phyloP scores from a whole-genome alignment of 2,329 filamentous ascomycete species.

The Monilinia laxa region DNA sequence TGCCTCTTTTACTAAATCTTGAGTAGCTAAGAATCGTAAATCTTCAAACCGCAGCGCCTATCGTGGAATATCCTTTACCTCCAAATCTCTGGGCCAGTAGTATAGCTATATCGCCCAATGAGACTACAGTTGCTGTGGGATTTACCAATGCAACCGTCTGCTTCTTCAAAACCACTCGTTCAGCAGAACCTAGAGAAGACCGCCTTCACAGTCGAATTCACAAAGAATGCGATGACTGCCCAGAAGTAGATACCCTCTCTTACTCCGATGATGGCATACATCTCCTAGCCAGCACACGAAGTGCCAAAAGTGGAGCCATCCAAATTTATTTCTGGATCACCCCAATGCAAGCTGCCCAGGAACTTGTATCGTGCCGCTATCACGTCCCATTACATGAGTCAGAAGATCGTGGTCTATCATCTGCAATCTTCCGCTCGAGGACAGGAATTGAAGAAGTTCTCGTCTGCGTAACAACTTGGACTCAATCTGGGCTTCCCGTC shows the following conservation, averaged over 20 bases:
- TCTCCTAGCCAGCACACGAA: conserved; percentile 44
- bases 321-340: conserved; percentile 44
- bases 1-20: conserved; percentile 10
- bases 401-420: conserved; percentile 45
- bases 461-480: conserved; percentile 46
- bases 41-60: conserved; percentile 39
- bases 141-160: conserved; percentile 45
- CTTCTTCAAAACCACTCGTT: conserved; percentile 43
- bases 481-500: conserved; percentile 45
- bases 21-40: conserved; percentile 44
- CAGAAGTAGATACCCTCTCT: conserved; percentile 44
- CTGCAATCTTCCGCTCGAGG: conserved; percentile 42
- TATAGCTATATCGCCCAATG: conserved; percentile 44
- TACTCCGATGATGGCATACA: conserved; percentile 45
- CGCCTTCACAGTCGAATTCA: conserved; percentile 42
- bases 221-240: conserved; percentile 41
- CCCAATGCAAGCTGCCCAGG: conserved; percentile 43
- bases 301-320: conserved; percentile 42
- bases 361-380: conserved; percentile 43
- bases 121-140: conserved; percentile 45
- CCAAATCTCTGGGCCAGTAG: conserved; percentile 44
- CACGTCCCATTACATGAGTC: conserved; percentile 45
- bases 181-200: conserved; percentile 43
- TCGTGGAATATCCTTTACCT: conserved; percentile 45
- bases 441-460: conserved; percentile 41